Base-by-base conservation (phyloP, 1,284 basidiomycete species). In the Boletus subluridellus region DNA sequence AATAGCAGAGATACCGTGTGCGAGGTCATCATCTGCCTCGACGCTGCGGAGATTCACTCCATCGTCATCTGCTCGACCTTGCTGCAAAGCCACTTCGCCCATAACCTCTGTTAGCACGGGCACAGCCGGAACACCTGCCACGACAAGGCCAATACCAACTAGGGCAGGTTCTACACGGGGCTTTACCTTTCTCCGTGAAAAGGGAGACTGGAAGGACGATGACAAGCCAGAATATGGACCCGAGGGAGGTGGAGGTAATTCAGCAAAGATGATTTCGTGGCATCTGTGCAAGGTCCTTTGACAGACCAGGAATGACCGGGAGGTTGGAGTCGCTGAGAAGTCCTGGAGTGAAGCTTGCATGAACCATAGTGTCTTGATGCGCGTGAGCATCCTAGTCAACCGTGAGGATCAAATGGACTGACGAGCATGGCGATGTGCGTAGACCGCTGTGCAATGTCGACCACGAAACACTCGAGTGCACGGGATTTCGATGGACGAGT, bases 231-330 rank as follows among this genome's bases (percentile, higher is more conserved):
- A 76, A 76, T 92, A 94, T 5, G 92, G 89, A 14, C 83, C 80
- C 35, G 79, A 72, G 26, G 78, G 75, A 12, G 87, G 83, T 34
- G 84, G 78, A 9, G 92, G 86, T 30, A 90, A 82, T 74, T 98
- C 94, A 60, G 90, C 87, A 73, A 98, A 99, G 68, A 99, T 95
- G 72, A 98, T 95, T 77, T 95, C 90, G 76, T 99, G 96, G 71
- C 95, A 97, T 72, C 86, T 85, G 71, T 95, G 94, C 62, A 98
- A 80, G 51, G 95, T 86, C 59, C 97, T 85, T 74, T 95, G 94
- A 76, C 97, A 99, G 63, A 97, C 90, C 58, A 85, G 78, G 75
- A 99, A 98, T 1, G 94, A 90, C 30, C 81, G 83, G 2, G 94
- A 88, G 60, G 87, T 83, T 47, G 85, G 81, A 14, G 79, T 77